Evolutionary conservation across 108 stramenopile genomes (phyloP).

Genomic region (Ochromonas danica): DNA sequence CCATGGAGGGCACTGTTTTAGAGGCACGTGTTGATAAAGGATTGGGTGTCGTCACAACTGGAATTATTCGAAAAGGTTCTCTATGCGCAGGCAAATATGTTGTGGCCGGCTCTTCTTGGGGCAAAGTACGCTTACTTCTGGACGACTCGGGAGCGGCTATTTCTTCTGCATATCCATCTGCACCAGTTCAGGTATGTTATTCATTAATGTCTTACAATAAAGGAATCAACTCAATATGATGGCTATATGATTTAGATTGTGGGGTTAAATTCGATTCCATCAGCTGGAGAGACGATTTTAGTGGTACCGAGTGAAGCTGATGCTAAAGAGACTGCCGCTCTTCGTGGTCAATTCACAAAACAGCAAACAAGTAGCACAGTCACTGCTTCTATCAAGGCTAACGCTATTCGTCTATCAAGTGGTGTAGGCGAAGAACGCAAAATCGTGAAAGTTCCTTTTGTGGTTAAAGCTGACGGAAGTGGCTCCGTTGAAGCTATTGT

Average conservation of each 20-base stretch:
- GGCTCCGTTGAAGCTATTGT: conserved; percentile 44
- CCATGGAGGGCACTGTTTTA: conserved; percentile 85
- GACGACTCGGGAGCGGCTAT: conserved; percentile 45
- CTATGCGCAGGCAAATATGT: conserved; percentile 84
- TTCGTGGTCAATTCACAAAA: conserved; percentile 31
- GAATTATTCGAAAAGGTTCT: conserved; percentile 91
- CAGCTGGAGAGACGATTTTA: conserved; percentile 80
- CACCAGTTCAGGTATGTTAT: conserved; percentile 55
- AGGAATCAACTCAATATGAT: neutral
- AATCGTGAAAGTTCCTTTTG: conserved; percentile 57
- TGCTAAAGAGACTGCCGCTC: conserved; percentile 46
- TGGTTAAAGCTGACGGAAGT: conserved; percentile 49
- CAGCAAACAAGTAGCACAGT: neutral
- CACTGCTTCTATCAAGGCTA: neutral
- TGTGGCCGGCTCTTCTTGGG: conserved; percentile 82
- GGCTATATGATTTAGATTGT: conserved; percentile 6
- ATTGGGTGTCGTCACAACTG: conserved; percentile 82
- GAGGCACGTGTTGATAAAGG: conserved; percentile 81
- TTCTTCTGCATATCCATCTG: conserved; percentile 80
- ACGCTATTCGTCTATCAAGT: neutral
- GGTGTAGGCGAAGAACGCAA: conserved; percentile 61
- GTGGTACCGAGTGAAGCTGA: conserved; percentile 39
- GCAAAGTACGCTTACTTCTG: conserved; percentile 71
- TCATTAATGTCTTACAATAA: neutral
- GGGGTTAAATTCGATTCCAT: conserved; percentile 71